Evolutionary conservation across 2,329 filamentous ascomycete genomes (phyloP).

Genomic region (Grosmannia serpens): DNA sequence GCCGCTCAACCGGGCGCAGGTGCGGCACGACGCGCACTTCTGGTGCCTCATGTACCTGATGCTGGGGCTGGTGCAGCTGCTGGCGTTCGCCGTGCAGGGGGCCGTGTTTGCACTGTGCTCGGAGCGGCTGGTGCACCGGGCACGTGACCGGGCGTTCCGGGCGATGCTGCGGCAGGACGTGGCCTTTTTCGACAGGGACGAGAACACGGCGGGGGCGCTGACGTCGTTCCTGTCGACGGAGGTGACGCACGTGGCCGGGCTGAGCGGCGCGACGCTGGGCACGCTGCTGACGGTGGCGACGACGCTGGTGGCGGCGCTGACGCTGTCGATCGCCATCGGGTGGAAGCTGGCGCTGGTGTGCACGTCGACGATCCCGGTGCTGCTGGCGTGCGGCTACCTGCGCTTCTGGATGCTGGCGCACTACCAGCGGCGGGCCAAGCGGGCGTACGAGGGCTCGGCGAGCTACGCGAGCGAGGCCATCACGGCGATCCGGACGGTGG

Average conservation of each 20-base stretch:
- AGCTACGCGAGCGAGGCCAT: conserved; percentile 89
- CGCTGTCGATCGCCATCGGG: conserved; percentile 29
- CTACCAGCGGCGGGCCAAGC: conserved; percentile 70
- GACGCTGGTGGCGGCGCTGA: conserved; percentile 64
- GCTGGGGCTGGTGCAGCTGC: conserved; percentile 61
- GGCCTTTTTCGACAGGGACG: conserved; percentile 77
- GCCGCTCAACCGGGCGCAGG: conserved; percentile 35
- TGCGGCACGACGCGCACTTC: conserved; percentile 65
- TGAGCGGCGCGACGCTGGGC: conserved; percentile 78
- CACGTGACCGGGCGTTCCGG: conserved; percentile 72
- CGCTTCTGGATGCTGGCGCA: conserved; percentile 56
- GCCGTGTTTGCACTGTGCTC: conserved; percentile 72
- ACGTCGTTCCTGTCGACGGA: conserved; percentile 84
- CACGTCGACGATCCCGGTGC: conserved; percentile 25
- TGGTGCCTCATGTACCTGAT: conserved; percentile 86
- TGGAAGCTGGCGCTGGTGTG: conserved; percentile 34
- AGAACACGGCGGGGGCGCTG: conserved; percentile 80
- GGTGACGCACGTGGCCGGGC: conserved; percentile 76
- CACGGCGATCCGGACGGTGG: conserved; percentile 86
- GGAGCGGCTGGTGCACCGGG: conserved; percentile 73
- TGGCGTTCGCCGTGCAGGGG: conserved; percentile 59
- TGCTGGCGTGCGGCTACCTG: conserved; percentile 28
- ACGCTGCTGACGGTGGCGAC: conserved; percentile 72
- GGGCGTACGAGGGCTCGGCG: conserved; percentile 68
- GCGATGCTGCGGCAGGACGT: conserved; percentile 89